Evolutionary conservation across 441 rosid species (phyloP), one percentile per base, ranked within the genome.

Genomic region (Euphorbia corollata): DNA sequence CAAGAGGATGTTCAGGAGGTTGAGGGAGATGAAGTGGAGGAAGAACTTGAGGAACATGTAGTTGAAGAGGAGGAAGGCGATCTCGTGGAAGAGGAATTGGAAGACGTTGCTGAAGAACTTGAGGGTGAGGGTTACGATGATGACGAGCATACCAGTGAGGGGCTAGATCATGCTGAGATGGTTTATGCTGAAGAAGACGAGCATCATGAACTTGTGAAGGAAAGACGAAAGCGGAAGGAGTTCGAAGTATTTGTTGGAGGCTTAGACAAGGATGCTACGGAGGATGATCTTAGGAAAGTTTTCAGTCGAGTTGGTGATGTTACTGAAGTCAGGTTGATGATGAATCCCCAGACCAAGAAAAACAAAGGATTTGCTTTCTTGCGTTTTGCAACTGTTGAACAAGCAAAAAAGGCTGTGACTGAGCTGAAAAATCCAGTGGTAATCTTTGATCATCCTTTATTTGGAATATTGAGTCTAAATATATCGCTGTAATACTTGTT

Each of bases 281-380:
- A 85, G 81, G 90, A 82, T 75, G 97, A 94, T 69, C 82, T 94
- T 24, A 87, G 76, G 85, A 89, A 87, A 77, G 91, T 77, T 20
- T 94, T 94, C 74, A 81, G 78, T 72, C 86, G 81, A 64, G 90
- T 82, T 71, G 99, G 99, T 47, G 94, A 87, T 74, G 80, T 94
- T 60, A 83, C 82, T 6, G 99, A 94, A 76, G 80, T 88, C 67
- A 86, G 97, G 84, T 79, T 94, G 72, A 79, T 86, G 91, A 89
- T 86, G 96, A 88, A 87, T 70, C 83, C 92, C 15, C 96, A 84
- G 73, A 89, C 99, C 63, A 94, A 82, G 80, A 94, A 88, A 77
- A 94, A 92, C 75, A 89, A 91, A 73, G 99, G 99, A 20, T 94
- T 86, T 84, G 99, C 99, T 24, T 94, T 94, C 80, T 76, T 94